Percentiles rank a stretch among this genome's conserved stretches.
Evolutionary conservation across 176 grass and related monocot genomes (phyloP).

Genomic region (Pontederia crassipes): DNA sequence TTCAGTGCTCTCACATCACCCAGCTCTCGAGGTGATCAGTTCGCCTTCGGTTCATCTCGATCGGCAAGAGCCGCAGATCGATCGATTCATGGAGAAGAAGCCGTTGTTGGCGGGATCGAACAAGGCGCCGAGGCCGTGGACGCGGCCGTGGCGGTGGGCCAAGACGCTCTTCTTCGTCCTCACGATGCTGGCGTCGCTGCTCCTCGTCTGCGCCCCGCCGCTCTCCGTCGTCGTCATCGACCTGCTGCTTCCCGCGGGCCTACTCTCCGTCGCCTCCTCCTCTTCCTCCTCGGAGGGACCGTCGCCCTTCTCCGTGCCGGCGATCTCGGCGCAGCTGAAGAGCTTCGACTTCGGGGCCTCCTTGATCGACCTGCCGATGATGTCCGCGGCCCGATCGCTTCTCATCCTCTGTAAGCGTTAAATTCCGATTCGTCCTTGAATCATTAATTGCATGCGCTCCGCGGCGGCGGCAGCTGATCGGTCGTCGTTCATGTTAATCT

Average conservation of each 20-base stretch:
- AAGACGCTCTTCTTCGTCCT: constrained; percentile 79
- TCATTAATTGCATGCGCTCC: not conserved
- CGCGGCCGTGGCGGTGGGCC: constrained; percentile 64
- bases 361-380: constrained; percentile 53
- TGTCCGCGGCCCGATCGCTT: constrained; percentile 54
- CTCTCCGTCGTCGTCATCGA: constrained; percentile 71
- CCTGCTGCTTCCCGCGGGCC: constrained; percentile 49
- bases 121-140: constrained; percentile 27
- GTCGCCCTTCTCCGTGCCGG: constrained; percentile 20
- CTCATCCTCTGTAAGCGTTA: constrained; percentile 58
- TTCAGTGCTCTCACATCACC: no score
- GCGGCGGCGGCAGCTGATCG: not conserved
- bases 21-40: no score
- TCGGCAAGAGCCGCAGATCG: not conserved
- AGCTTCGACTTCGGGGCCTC: constrained; percentile 65
- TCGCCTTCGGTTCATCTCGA: not conserved
- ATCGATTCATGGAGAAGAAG: constrained; percentile 43
- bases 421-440: not conserved
- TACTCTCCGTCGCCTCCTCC: constrained; percentile 44
- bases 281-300: constrained; percentile 8
- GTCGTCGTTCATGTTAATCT: not conserved
- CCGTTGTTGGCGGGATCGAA: not conserved
- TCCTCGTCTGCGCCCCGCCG: constrained; percentile 83
- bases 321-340: constrained; percentile 19
- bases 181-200: constrained; percentile 67